Conservation (phyloP, 352 stramenopile genomes). For the Phytophthora cryptogea region DNA sequence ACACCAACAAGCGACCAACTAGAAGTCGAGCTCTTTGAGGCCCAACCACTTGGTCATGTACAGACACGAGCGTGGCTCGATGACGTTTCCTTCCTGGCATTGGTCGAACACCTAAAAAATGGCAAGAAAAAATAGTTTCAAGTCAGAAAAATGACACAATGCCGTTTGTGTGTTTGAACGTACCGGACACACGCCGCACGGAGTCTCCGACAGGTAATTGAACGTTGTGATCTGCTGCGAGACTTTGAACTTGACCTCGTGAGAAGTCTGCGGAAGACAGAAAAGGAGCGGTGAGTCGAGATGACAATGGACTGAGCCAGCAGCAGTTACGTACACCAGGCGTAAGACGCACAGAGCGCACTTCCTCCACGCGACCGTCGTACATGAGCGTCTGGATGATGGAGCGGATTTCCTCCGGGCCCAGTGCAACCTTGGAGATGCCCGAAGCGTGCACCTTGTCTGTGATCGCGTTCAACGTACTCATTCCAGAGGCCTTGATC, state of each 20-base stretch:
- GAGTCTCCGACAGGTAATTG: constrained; percentile 89
- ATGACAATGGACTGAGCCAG: neutral
- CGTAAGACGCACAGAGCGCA: constrained; percentile 77
- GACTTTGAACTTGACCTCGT: constrained; percentile 90
- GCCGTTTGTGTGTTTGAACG: constrained; percentile 13
- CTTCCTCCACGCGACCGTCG: constrained; percentile 90
- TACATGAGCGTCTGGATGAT: constrained; percentile 95
- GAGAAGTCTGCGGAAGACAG: constrained; percentile 44
- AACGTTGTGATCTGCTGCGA: constrained; percentile 86
- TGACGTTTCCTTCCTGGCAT: constrained; percentile 91
- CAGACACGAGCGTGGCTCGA: constrained; percentile 90
- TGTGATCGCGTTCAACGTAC: constrained; percentile 87
- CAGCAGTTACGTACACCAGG: constrained; percentile 55
- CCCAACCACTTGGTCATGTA: constrained; percentile 93
- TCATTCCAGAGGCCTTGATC: constrained; percentile 87
- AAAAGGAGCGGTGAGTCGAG: constrained; percentile 7
- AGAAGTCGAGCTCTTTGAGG: constrained; percentile 88
- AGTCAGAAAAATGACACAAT: constrained; percentile 16
- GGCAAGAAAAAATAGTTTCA: constrained; percentile 6
- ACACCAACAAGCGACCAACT: neutral
- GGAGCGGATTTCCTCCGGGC: constrained; percentile 88
- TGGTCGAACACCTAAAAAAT: constrained; percentile 83
- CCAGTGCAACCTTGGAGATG: constrained; percentile 91
- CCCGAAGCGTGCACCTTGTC: constrained; percentile 90
- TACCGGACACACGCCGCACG: constrained; percentile 88